Percentiles rank a stretch among this genome's conserved stretches.
Evolutionary conservation across 495 filamentous ascomycete species (phyloP).

Genomic region (Stereocaulon alpinum): DNA sequence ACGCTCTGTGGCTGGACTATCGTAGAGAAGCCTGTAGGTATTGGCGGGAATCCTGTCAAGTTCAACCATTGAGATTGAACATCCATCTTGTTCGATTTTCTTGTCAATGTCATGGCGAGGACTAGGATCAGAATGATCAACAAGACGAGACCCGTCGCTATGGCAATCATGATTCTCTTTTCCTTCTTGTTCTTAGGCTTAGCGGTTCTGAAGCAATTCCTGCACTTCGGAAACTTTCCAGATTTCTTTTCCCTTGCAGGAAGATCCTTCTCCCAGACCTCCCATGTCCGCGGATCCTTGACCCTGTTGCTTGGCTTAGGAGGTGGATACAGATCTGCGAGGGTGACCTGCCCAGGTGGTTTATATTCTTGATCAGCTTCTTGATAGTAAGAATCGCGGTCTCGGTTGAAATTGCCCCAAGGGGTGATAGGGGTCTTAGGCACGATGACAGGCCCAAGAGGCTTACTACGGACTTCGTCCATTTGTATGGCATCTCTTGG

Average conservation of each 20-base stretch:
- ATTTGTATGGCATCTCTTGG: constrained; percentile 35
- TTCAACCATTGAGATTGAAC: constrained; percentile 63
- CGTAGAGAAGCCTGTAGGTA: constrained; percentile 72
- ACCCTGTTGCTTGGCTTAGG: constrained; percentile 34
- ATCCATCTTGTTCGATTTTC: constrained; percentile 28
- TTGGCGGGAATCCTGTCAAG: constrained; percentile 73
- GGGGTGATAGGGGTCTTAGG: not conserved
- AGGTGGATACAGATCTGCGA: constrained; percentile 49
- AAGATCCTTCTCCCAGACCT: constrained; percentile 56
- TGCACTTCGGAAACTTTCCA: not conserved
- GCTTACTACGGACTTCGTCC: constrained; percentile 1
- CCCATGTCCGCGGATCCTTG: constrained; percentile 39
- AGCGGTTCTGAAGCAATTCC: constrained; percentile 4
- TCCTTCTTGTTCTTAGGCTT: constrained; percentile 40
- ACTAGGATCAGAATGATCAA: constrained; percentile 51
- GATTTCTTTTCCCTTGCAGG: constrained; percentile 33
- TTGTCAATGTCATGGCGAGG: constrained; percentile 50
- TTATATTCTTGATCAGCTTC: not conserved
- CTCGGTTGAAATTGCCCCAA: not conserved
- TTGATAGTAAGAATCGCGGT: constrained; percentile 2
- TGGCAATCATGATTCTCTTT: constrained; percentile 45
- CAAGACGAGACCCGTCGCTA: constrained; percentile 42
- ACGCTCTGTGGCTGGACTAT: constrained; percentile 55
- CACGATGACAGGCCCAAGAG: not conserved
- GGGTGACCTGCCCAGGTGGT: constrained; percentile 34